Percentiles rank a stretch among this genome's conserved stretches.
phyloP scores from a whole-genome alignment of 129 eudicot species.

The Pittosporum tobira region DNA sequence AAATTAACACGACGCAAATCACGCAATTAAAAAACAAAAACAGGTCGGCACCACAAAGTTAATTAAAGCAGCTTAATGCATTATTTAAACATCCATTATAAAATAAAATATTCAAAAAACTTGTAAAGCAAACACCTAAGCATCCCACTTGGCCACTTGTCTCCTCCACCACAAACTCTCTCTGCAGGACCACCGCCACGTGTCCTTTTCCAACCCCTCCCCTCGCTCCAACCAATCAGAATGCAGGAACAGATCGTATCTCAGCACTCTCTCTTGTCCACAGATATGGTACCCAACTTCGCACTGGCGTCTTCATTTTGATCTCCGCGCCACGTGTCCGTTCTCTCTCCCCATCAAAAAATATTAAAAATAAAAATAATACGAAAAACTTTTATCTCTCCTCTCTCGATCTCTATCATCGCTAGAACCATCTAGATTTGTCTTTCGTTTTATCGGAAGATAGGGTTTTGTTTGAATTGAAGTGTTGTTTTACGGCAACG shows the following conservation, averaged over 20 bases:
- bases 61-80: no score
- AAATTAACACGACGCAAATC: no score
- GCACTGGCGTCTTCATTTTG: slow-evolving; percentile 33
- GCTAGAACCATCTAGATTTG: slow-evolving; percentile 34
- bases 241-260: slow-evolving; percentile 46
- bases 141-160: background rate
- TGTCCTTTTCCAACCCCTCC: background rate
- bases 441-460: slow-evolving; percentile 13
- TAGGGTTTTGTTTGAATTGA: slow-evolving; percentile 25
- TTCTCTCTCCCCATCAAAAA: slow-evolving; percentile 1
- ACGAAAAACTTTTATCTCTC: background rate
- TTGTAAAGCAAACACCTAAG: no score
- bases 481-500: background rate
- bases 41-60: no score
- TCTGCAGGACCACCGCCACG: slow-evolving; percentile 7
- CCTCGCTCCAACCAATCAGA: slow-evolving; percentile 60
- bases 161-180: background rate
- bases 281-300: slow-evolving; percentile 35
- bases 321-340: slow-evolving; percentile 67
- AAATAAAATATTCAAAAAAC: background rate
- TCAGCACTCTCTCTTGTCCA: slow-evolving; percentile 48
- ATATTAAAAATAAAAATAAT: background rate
- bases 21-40: no score
- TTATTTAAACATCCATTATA: no score
- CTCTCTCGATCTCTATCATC: slow-evolving; percentile 1